A percentile compares a stretch with the other conserved stretches of the same genome.
These are phyloP conservation scores for Gloeopeniophorella convolvens DNA, from an alignment of 768 basidiomycete species.

Conservation along the genomic window DNA sequence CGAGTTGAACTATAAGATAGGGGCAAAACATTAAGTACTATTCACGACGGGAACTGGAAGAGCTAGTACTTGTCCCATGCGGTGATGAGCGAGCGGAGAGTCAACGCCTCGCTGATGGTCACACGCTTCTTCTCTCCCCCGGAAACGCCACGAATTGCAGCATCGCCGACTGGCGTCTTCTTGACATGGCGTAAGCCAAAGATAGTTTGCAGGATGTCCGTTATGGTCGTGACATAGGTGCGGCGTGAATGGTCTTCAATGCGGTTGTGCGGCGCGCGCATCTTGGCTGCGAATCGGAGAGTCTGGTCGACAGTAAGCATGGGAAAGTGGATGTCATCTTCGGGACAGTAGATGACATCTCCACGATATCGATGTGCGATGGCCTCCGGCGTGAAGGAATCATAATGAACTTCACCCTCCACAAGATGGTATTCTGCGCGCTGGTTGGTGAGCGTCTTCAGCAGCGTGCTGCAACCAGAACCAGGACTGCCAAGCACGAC, in stretches of 20 bases:
- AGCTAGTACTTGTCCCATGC: slow-evolving; percentile 70
- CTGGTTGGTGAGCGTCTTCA: slow-evolving; percentile 77
- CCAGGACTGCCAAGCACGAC: slow-evolving; percentile 85
- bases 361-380: slow-evolving; percentile 64
- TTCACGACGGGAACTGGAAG: neutral
- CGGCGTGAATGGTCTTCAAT: slow-evolving; percentile 37
- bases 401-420: slow-evolving; percentile 67
- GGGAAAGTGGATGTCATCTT: slow-evolving; percentile 84
- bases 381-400: slow-evolving; percentile 61
- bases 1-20: slow-evolving; percentile 39
- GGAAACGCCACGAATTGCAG: slow-evolving; percentile 63
- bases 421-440: slow-evolving; percentile 61
- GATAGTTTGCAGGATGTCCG: slow-evolving; percentile 53
- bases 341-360: slow-evolving; percentile 75
- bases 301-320: slow-evolving; percentile 78
- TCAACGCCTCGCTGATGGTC: slow-evolving; percentile 65
- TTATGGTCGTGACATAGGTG: slow-evolving; percentile 36
- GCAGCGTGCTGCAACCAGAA: slow-evolving; percentile 77
- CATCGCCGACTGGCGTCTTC: slow-evolving; percentile 74
- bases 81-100: slow-evolving; percentile 52
- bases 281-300: slow-evolving; percentile 59
- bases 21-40: neutral
- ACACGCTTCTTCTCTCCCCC: slow-evolving; percentile 79
- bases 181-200: slow-evolving; percentile 72
- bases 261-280: slow-evolving; percentile 57